Percentiles rank a stretch among this genome's conserved stretches.
Conservation (phyloP, 2,329 filamentous ascomycete genomes). For the Helicocarpus griseus region DNA sequence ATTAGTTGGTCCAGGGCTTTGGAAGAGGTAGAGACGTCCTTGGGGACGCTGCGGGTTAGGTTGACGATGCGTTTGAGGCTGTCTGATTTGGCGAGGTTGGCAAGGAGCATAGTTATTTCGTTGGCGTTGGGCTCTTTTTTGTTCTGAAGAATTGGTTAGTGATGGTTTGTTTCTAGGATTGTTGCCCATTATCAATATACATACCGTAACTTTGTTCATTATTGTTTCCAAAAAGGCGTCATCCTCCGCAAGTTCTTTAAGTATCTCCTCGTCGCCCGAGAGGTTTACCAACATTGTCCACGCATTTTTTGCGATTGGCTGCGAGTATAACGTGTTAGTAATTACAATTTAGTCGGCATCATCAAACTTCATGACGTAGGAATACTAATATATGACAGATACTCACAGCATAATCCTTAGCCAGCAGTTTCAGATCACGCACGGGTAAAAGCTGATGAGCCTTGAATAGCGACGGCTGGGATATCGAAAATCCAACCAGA, state of each 20-base stretch:
- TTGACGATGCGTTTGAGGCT: constrained; percentile 58
- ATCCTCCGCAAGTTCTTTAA: constrained; percentile 64
- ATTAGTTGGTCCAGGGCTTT: constrained; percentile 80
- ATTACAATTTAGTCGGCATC: background rate
- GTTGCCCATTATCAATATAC: constrained; percentile 33
- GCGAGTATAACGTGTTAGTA: constrained; percentile 5
- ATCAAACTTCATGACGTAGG: background rate
- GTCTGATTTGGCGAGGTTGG: constrained; percentile 80
- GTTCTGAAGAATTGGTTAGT: constrained; percentile 19
- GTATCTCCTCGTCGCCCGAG: constrained; percentile 70
- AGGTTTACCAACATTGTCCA: constrained; percentile 70
- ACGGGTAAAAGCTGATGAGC: constrained; percentile 65
- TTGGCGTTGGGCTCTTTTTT: constrained; percentile 69
- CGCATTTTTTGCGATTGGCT: constrained; percentile 89
- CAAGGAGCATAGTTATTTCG: constrained; percentile 79
- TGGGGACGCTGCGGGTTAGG: constrained; percentile 58
- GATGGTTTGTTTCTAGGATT: too few species aligned
- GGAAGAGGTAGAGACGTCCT: constrained; percentile 60
- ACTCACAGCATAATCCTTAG: constrained; percentile 71
- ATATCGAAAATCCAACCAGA: constrained; percentile 71
- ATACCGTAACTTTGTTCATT: constrained; percentile 62
- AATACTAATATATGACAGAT: background rate
- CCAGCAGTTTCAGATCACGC: constrained; percentile 75
- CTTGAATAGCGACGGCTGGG: constrained; percentile 76
- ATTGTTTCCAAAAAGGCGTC: constrained; percentile 70